Percentiles rank a stretch among this genome's conserved stretches.
Conservation (phyloP, 2,329 filamentous ascomycete species). For the Berkeleyomyces basicola region DNA sequence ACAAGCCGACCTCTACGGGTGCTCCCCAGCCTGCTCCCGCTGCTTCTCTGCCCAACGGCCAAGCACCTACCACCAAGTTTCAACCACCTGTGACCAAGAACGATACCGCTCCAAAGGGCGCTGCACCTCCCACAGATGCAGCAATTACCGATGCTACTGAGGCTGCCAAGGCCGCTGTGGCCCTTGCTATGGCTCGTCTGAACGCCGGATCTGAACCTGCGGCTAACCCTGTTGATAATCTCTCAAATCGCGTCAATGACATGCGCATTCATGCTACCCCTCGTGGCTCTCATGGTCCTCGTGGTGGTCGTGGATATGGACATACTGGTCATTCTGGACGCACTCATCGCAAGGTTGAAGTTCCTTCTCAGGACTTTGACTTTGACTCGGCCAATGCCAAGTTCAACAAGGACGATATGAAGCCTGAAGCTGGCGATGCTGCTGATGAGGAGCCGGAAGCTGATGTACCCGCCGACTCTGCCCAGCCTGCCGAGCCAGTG, state of each 20-base stretch:
- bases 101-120: conserved; percentile 21
- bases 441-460: conserved; percentile 50
- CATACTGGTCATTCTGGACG: conserved; percentile 20
- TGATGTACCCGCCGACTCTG: conserved; percentile 24
- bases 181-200: conserved; percentile 62
- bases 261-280: conserved; percentile 50
- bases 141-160: conserved; percentile 51
- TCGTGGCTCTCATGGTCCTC: conserved; percentile 32
- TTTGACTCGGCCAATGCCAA: conserved; percentile 47
- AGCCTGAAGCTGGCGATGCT: background rate
- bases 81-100: conserved; percentile 17
- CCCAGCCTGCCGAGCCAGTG: conserved; percentile 24
- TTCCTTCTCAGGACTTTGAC: conserved; percentile 82
- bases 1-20: background rate
- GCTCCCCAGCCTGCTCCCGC: conserved; percentile 32
- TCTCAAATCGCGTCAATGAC: conserved; percentile 59
- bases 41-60: conserved; percentile 16
- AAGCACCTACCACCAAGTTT: conserved; percentile 22
- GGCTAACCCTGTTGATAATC: conserved; percentile 45
- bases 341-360: conserved; percentile 54
- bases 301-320: conserved; percentile 26
- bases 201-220: conserved; percentile 22
- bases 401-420: conserved; percentile 26
- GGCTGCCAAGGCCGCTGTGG: conserved; percentile 61
- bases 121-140: conserved; percentile 22